A percentile compares a stretch with the other conserved stretches of the same genome.
Evolutionary conservation across 176 grass and related monocot species (phyloP).

Genomic region (Melocanna baccifera): DNA sequence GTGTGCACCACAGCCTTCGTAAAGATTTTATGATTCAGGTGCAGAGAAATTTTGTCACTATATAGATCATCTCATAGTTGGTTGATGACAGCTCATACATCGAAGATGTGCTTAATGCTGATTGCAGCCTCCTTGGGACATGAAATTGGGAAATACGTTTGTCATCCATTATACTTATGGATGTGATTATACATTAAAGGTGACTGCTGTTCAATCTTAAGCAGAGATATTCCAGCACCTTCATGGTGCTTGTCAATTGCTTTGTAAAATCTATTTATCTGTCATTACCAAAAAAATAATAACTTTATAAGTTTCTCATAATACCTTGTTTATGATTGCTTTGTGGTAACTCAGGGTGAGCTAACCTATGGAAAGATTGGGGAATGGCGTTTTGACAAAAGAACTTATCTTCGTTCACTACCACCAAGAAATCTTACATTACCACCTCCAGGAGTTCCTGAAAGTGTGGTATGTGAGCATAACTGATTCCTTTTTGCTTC

Average conservation of each 20-base stretch:
- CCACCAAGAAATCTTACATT: conserved; percentile 88
- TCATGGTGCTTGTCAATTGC: not conserved
- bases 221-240: not conserved
- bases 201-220: conserved; percentile 27
- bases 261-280: conserved; percentile 14
- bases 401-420: conserved; percentile 74
- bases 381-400: conserved; percentile 96
- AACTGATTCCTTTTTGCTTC: not conserved
- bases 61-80: conserved; percentile 20
- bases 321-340: conserved; percentile 13
- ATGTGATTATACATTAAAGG: conserved; percentile 88
- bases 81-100: conserved; percentile 12
- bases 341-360: conserved; percentile 59
- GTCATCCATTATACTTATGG: conserved; percentile 97
- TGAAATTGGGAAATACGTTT: conserved; percentile 52
- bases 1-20: conserved; percentile 84
- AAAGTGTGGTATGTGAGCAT: conserved; percentile 90
- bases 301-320: not conserved
- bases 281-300: not conserved
- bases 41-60: conserved; percentile 26
- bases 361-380: conserved; percentile 89
- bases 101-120: conserved; percentile 27
- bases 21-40: conserved; percentile 99
- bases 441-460: conserved; percentile 90
- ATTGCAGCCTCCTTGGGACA: conserved; percentile 89